Evolutionary conservation across 257 asterid genomes (phyloP), one percentile per base, ranked within the genome.

Genomic region (Jaltomata sinuosa): DNA sequence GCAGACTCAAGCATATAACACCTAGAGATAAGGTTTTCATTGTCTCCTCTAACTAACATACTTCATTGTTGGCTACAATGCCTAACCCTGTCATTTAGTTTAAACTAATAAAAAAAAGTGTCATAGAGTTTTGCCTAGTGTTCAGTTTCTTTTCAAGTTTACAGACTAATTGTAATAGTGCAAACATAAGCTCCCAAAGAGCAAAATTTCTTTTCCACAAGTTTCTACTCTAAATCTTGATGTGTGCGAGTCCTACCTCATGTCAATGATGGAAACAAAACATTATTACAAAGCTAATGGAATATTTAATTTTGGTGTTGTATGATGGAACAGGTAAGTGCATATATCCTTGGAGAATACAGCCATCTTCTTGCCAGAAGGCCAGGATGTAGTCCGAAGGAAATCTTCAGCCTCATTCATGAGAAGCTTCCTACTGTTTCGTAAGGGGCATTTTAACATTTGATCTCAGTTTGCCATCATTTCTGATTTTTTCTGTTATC

Each of bases 401-500:
- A 95, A 88, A 90, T 95, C 87, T 95, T 95, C 88, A 76, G 89
- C 88, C 59, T 93, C 87, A 91, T 95, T 89, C 94, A 95, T 25
- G 99, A 95, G 94, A 95, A 95, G 93, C 97, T 93, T 86, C 99
- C 99, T 81, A 89, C 99, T 85, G 98, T 95, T 83, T 91, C 97
- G 99, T 95, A 91, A 92, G 98, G 98, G 62, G 62, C 45, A 77
- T 87, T 79, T 86, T 68, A 50, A 31, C 64, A 59, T 47, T 52
- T 83, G 74, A 50, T 79, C 68, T 67, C 59, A 27, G 79, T 27
- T 82, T 84, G 72, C 85, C 86, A 67, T 67, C 85, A 68, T 71
- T 87, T 50, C 62, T 77, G 45, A 22, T 78, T 59, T 86, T 25
- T 22, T 54, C 49, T 87, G 80, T 65, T 85, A 81, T 62, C 80